Percentiles rank a stretch among this genome's conserved stretches.
These are phyloP conservation scores for Cadophora gregata DNA, from an alignment of 2,329 filamentous ascomycete genomes.

Conservation along the genomic window DNA sequence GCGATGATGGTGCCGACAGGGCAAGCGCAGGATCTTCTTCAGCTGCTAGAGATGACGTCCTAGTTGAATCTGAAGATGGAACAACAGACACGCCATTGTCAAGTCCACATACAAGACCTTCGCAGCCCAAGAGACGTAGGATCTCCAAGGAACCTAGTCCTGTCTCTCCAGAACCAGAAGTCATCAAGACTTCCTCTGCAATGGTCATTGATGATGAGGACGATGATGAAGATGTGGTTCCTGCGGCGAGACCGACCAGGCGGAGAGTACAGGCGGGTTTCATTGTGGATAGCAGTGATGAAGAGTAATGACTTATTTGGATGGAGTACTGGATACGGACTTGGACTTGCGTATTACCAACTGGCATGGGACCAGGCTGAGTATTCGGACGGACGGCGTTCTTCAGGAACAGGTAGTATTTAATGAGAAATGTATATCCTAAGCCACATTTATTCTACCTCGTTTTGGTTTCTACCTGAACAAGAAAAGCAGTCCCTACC, in stretches of 20 bases:
- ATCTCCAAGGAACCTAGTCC: conserved; percentile 44
- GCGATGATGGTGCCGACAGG: conserved; percentile 40
- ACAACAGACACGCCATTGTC: conserved; percentile 49
- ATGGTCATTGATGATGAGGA: conserved; percentile 42
- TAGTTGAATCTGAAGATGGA: conserved; percentile 45
- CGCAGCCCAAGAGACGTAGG: conserved; percentile 48
- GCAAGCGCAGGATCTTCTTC: conserved; percentile 41
- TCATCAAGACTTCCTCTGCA: not conserved
- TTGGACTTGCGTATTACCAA: not conserved
- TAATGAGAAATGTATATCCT: conserved; percentile 8
- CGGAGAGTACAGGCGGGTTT: conserved; percentile 58
- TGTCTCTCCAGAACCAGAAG: conserved; percentile 33
- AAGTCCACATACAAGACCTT: conserved; percentile 44
- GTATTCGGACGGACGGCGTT: not conserved
- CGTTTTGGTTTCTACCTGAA: no score
- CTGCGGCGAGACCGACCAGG: conserved; percentile 42
- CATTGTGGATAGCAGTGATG: conserved; percentile 64
- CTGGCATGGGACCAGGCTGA: not conserved
- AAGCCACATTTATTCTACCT: not conserved
- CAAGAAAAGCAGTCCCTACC: not conserved
- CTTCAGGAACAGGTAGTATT: not conserved
- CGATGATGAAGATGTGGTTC: conserved; percentile 52
- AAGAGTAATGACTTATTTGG: conserved; percentile 39
- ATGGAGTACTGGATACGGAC: conserved; percentile 17
- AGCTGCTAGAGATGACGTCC: conserved; percentile 33